Percentiles rank a stretch among this genome's conserved stretches.
These are phyloP conservation scores for Nymphaea colorata DNA, from an alignment of 164 flowering plant genomes.

Conservation along the genomic window DNA sequence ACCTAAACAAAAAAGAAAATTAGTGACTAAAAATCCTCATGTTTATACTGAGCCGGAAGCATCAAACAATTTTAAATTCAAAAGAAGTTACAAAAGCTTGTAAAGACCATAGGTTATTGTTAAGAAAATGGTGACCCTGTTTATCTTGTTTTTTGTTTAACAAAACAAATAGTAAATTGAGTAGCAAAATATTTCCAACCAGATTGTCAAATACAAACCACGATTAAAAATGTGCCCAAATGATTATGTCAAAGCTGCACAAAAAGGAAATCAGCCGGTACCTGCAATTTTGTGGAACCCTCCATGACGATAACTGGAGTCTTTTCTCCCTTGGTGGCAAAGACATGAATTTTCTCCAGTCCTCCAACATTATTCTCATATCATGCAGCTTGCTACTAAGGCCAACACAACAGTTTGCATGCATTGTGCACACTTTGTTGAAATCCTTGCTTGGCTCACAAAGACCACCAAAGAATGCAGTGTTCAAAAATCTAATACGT, in stretches of 20 bases:
- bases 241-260: not conserved
- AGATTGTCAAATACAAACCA: no score
- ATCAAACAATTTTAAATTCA: no score
- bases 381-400: constrained; percentile 61
- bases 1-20: no score
- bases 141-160: no score
- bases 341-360: constrained; percentile 53
- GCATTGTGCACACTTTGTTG: constrained; percentile 76
- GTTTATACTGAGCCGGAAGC: no score
- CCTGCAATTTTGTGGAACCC: constrained; percentile 73
- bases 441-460: constrained; percentile 67
- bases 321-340: constrained; percentile 27
- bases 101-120: no score
- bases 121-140: no score
- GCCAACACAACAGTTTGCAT: constrained; percentile 76
- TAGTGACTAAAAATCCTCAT: no score
- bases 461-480: constrained; percentile 69
- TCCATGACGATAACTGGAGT: constrained; percentile 31
- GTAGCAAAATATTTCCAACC: no score
- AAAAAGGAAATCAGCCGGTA: constrained; percentile 4
- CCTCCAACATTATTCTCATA: constrained; percentile 52
- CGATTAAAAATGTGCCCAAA: no score
- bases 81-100: no score
- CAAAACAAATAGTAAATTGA: no score
- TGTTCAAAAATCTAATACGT: constrained; percentile 49